A percentile compares a stretch with the other conserved stretches of the same genome.
Conservation (phyloP, 768 basidiomycete species). For the Boletales sp. region DNA sequence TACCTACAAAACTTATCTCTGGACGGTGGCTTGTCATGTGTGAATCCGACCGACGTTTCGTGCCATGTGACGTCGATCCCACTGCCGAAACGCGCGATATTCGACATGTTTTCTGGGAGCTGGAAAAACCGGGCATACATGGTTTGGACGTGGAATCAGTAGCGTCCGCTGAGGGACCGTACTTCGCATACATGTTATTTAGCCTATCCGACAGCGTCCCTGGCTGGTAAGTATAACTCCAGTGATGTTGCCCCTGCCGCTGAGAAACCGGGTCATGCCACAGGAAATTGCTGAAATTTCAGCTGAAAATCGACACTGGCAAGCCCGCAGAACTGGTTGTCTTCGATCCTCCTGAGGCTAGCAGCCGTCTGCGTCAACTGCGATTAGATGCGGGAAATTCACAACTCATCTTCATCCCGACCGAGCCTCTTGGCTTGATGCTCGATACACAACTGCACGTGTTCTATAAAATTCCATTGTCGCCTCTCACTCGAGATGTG, state of each 20-base stretch:
- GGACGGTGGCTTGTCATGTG: constrained; percentile 3
- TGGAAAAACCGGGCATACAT: fast-evolving
- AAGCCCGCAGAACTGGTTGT: not conserved
- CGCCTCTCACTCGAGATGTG: fast-evolving
- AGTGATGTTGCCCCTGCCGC: not conserved
- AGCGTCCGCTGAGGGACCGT: not conserved
- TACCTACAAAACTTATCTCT: not conserved
- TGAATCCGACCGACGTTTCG: not conserved
- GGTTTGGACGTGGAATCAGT: not conserved
- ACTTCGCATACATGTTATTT: not conserved
- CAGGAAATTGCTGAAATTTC: constrained; percentile 1
- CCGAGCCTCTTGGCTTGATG: fast-evolving
- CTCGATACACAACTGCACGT: not conserved
- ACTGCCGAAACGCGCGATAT: not conserved
- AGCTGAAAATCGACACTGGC: not conserved
- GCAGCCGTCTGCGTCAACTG: fast-evolving
- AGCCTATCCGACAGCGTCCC: fast-evolving
- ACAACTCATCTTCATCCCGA: not conserved
- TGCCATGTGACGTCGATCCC: not conserved
- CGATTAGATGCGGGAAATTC: not conserved
- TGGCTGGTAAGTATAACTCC: not conserved
- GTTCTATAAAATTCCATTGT: not conserved
- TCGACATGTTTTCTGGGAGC: not conserved
- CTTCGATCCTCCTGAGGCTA: not conserved
- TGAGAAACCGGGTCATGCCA: too few species aligned